Base-by-base conservation (phyloP, 345 rosid genomes). In the Draba incana region DNA sequence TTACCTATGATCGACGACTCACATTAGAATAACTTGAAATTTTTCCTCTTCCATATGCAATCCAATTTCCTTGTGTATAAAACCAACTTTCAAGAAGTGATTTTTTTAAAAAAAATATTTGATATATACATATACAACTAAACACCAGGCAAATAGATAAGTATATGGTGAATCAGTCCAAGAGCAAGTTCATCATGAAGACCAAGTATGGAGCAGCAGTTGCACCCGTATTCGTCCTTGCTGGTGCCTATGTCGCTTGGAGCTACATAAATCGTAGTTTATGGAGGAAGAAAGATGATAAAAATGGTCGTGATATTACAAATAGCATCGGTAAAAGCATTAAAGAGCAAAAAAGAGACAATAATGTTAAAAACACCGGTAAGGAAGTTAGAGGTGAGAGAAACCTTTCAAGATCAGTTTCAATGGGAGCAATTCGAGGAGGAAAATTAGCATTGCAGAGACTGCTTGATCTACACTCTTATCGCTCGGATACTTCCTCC, bases 361-460 rank as follows among this genome's bases (percentile, higher is more conserved):
- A 23, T 28, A 54, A 53, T 52, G 69, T 10, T 48, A 44, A 74
- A 28, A 53, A 24, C 3, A 37, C n/a, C 3, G 15, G 64, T 8
- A 67, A 61, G 63, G 72, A 74, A 33, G 46, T 11, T 52, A 73
- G 70, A 62, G 20, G 20, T 2, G 12, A 57, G 11, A 37, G 13
- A 28, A 33, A 25, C 4, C 28, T 65, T 24, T 35, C 84, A 46
- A 80, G 78, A 68, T 82, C 88, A 12, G 48, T 82, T 75, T 80
- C 86, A 28, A 1, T 88, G 39, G 88, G 81, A 9, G 77, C 78
- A 10, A 72, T 88, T 33, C 84, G 79, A 51, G 90, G 90, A 70
- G 88, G 88, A 6, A 80, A 73, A 54, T 10, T 78, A 25, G 85
- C 85, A 37, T 37, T 84, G 66, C 82, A 85, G 49, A 88, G 90